Evolutionary conservation across 2,329 filamentous ascomycete genomes (phyloP).

Genomic region (Fusarium sp.): DNA sequence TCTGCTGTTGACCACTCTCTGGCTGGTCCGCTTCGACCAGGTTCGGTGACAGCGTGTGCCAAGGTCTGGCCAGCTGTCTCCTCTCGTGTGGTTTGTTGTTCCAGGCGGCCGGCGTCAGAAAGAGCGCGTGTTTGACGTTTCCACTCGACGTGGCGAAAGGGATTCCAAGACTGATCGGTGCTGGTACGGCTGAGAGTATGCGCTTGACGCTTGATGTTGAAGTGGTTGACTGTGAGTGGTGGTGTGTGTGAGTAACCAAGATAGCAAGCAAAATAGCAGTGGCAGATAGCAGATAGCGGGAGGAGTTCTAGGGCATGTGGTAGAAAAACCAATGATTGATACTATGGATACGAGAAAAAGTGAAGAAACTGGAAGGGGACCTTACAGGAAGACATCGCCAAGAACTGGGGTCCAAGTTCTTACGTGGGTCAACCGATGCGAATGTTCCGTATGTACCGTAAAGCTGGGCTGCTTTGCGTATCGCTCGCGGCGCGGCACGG

Average conservation of each 20-base stretch:
- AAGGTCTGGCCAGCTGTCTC: constrained; percentile 42
- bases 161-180: constrained; percentile 52
- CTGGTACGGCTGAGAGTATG: constrained; percentile 52
- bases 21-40: constrained; percentile 35
- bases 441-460: neutral
- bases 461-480: constrained; percentile 1
- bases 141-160: constrained; percentile 55
- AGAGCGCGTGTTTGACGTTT: constrained; percentile 36
- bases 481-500: constrained; percentile 10
- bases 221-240: constrained; percentile 53
- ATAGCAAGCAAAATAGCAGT: neutral
- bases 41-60: constrained; percentile 48
- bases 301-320: neutral
- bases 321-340: neutral
- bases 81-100: constrained; percentile 43
- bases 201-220: constrained; percentile 55
- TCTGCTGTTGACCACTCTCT: constrained; percentile 40
- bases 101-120: constrained; percentile 44
- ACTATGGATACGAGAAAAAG: neutral
- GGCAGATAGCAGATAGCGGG: neutral
- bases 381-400: constrained; percentile 37
- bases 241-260: neutral
- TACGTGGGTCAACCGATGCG: constrained; percentile 6
- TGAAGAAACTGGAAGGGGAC: constrained; percentile 18
- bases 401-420: constrained; percentile 24